Evolutionary conservation across 78 protist genomes (phyloP).

Genomic region (Dictyostelium firmibasis): DNA sequence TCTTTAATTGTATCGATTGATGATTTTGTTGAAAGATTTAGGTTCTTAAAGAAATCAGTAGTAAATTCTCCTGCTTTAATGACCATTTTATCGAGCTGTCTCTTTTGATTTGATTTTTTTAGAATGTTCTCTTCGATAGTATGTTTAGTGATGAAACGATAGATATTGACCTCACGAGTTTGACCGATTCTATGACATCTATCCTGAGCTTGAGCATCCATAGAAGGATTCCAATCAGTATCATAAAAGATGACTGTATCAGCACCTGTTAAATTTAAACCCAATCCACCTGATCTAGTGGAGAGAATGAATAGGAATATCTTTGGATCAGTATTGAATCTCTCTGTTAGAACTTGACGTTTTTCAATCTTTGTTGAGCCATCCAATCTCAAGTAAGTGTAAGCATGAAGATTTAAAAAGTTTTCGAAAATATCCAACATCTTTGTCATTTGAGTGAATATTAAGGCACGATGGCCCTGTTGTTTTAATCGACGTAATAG

Average conservation of each 20-base stretch:
- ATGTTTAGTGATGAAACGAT: constrained; percentile 90
- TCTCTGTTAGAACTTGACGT: constrained; percentile 91
- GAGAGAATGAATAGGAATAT: constrained; percentile 93
- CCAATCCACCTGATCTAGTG: constrained; percentile 97
- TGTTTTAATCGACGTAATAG: constrained; percentile 83
- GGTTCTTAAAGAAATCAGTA: constrained; percentile 74
- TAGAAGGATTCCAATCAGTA: constrained; percentile 98
- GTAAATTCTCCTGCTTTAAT: constrained; percentile 86
- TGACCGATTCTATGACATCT: constrained; percentile 99
- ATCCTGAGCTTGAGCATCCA: constrained; percentile 97
- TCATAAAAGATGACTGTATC: constrained; percentile 99
- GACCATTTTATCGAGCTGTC: constrained; percentile 82
- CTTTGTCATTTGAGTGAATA: constrained; percentile 95
- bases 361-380: constrained; percentile 93
- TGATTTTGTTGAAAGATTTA: constrained; percentile 19
- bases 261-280: constrained; percentile 98
- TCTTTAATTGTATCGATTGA: not conserved
- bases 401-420: constrained; percentile 88
- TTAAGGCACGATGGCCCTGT: constrained; percentile 86
- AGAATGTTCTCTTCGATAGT: constrained; percentile 97
- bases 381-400: constrained; percentile 95
- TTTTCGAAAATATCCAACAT: constrained; percentile 96
- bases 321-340: constrained; percentile 87
- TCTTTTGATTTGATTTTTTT: constrained; percentile 90
- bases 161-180: constrained; percentile 95